Base-by-base conservation (phyloP, 116 monocot species). In the Thalassia testudinum region DNA sequence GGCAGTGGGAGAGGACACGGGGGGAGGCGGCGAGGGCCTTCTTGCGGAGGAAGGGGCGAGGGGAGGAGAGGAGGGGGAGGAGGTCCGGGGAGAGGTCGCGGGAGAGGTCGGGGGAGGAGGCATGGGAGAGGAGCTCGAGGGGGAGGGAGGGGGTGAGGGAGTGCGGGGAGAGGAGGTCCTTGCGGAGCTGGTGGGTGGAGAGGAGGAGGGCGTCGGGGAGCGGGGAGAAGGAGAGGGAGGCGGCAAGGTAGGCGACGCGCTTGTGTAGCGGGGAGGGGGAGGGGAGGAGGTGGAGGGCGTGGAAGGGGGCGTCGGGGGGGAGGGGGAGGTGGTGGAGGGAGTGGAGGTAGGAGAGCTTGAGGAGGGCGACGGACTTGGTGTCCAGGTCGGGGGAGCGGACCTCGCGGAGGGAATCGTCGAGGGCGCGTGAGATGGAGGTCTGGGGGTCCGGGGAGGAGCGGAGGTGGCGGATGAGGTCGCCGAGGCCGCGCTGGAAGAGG, bases 281-380 rank as follows among this genome's bases (percentile, higher is more conserved):
- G 55, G 83, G 75, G 70, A 92, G 80, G 58, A 92, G 92, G 56
- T 79, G 69, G 50, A 92, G 52, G 61, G 78, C 64, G 58, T 72
- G 80, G 80, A 92, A 92, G 65, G 74, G 87, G 65, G 74, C 50
- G 43, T 78, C 66, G 59, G 57, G 77, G 51, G 77, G 61, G 45
- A 66, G 27, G 66, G 77, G 59, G 61, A 68, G 29, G 67, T 48
- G 66, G 73, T 92, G 61, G 67, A 92, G 58, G 63, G 92, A 77
- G 63, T 75, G 72, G 78, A 92, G 74, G 71, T 73, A 92, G 61
- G 80, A 72, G 62, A 92, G 83, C 69, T 92, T 92, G 53, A 67
- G 70, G 58, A 87, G 72, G 57, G 92, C 92, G 54, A 58, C 20
- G 59, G 72, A 64, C 23, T 83, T 82, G 63, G 87, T 92, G 49